Evolutionary conservation across 495 filamentous ascomycete species (phyloP), one percentile per base, ranked within the genome.

Genomic region (Hypoxylon intermedium): DNA sequence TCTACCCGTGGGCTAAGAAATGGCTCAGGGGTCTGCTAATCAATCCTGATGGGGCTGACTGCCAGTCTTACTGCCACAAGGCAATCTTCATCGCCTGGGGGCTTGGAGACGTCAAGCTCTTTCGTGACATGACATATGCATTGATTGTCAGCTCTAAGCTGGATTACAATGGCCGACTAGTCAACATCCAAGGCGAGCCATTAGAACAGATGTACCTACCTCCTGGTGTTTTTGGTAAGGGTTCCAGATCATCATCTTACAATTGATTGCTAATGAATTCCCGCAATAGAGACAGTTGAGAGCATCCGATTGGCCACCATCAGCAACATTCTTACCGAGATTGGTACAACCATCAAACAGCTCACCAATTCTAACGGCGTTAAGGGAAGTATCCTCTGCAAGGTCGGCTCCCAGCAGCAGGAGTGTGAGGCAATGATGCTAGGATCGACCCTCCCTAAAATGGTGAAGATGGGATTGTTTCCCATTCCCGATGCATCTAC

Each of bases 361-460:
- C 24, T 26, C 24, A 26, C 24, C 4, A 26, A 26, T 3, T 4
- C 24, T 26, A 7, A 26, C 24, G n/a, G n/a, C n/a, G n/a, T n/a
- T n/a, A 11, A 58, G 18, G 33, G 24, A 26, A 26, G 24, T 26
- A 3, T 26, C n/a, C 59, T 48, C 28, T 65, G 61, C 44, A 58
- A 46, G 41, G 20, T 55, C 3, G 28, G 21, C 11, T 43, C 33
- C 21, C 48, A 58, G 21, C 28, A 3, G 2, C 9, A 54, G 9
- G 43, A 43, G 24, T 65, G 61, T 21, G 61, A 65, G 23, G 18
- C 28, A 6, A 65, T 65, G 61, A 54, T 65, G 61, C 24, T 65
- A 2, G 61, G 61, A 28, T 65, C 61, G 7, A 20, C 24, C 3
- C 37, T 65, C n/a, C 26, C 61, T 15, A 9, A 2, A 23, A 40